phyloP scores from a whole-genome alignment of 2,329 filamentous ascomycete species.

The Calonectria honghensis region DNA sequence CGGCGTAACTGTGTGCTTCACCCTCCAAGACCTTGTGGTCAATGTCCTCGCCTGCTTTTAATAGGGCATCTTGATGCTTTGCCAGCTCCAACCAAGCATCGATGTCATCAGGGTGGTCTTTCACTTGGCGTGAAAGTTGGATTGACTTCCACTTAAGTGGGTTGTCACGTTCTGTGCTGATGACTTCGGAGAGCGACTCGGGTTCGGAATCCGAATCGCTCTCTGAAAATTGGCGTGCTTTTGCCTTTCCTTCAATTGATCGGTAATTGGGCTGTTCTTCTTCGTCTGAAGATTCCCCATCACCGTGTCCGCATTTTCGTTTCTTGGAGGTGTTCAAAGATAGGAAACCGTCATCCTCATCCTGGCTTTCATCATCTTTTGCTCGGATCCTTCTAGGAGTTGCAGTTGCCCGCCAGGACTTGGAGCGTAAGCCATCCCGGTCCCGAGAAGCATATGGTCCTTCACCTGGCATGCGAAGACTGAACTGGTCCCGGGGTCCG shows the following conservation, averaged over 20 bases:
- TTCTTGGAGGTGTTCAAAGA: conserved; percentile 66
- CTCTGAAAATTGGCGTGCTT: conserved; percentile 66
- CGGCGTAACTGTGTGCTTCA: conserved; percentile 81
- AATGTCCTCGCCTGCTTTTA: conserved; percentile 69
- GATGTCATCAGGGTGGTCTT: conserved; percentile 79
- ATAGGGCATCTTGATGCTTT: conserved; percentile 82
- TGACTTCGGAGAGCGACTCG: conserved; percentile 63
- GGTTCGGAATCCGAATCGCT: conserved; percentile 71
- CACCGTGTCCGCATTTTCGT: conserved; percentile 59
- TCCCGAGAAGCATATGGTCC: conserved; percentile 58
- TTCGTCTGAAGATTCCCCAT: conserved; percentile 64
- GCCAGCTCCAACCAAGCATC: conserved; percentile 87
- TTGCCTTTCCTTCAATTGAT: conserved; percentile 79
- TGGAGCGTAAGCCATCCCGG: conserved; percentile 69
- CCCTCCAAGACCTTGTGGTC: conserved; percentile 71
- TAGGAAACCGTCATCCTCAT: conserved; percentile 68
- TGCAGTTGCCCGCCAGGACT: conserved; percentile 61
- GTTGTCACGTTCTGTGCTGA: conserved; percentile 61
- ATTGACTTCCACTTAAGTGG: conserved; percentile 74
- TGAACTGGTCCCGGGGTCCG: conserved; percentile 74
- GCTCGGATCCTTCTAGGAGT: conserved; percentile 64
- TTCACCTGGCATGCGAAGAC: conserved; percentile 67
- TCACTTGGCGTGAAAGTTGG: conserved; percentile 78
- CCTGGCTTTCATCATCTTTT: conserved; percentile 49
- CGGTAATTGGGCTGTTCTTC: conserved; percentile 76